Conservation (phyloP, 306 rosid genomes). For the Prunus campanulata region DNA sequence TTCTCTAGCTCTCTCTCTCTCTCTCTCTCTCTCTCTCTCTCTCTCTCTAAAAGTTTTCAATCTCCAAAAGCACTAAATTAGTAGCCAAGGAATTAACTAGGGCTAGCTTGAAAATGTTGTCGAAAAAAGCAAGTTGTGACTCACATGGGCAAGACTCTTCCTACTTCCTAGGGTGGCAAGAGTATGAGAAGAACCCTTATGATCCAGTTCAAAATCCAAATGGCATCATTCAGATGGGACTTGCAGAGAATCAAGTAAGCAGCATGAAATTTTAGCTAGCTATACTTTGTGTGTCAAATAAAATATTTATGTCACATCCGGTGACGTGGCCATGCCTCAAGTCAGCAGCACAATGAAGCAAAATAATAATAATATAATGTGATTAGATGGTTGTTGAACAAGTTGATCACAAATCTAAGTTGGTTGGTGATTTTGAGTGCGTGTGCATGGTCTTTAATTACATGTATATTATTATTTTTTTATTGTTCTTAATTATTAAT, state of each 20-base stretch:
- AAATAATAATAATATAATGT: background rate
- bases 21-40: constrained; percentile 1
- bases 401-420: background rate
- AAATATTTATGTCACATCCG: background rate
- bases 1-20: constrained; percentile 3
- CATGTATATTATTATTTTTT: background rate
- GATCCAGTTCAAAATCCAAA: constrained; percentile 51
- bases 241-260: constrained; percentile 82
- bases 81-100: background rate
- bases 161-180: constrained; percentile 80
- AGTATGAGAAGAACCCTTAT: constrained; percentile 78
- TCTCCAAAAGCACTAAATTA: background rate
- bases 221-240: constrained; percentile 94
- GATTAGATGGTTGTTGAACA: background rate
- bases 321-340: background rate
- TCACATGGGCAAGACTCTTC: constrained; percentile 83
- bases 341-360: background rate
- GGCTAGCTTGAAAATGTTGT: constrained; percentile 40
- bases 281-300: background rate
- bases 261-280: background rate
- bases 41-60: background rate
- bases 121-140: constrained; percentile 52
- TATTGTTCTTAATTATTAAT: background rate
- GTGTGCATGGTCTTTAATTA: background rate
- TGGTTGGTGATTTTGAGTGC: background rate